A percentile compares a stretch with the other conserved stretches of the same genome.
Evolutionary conservation across 306 rosid species (phyloP).

Genomic region (Corylus avellana): DNA sequence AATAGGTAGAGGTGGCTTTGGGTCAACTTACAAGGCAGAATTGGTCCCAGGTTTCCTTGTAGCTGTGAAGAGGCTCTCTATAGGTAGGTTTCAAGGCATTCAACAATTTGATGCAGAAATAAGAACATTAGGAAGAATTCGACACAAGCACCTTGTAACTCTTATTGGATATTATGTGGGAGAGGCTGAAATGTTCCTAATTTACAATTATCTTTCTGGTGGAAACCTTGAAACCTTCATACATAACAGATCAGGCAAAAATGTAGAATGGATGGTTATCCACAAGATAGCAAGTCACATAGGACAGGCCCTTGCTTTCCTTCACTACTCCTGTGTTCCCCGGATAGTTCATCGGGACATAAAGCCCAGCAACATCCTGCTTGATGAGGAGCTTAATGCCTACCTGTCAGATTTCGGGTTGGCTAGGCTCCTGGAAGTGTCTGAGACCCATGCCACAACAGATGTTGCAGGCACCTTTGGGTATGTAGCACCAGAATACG

Average conservation of each 20-base stretch:
- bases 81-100: constrained; percentile 68
- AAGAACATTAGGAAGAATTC: constrained; percentile 63
- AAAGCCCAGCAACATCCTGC: constrained; percentile 81
- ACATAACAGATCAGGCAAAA: constrained; percentile 47
- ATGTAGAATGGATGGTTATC: constrained; percentile 51
- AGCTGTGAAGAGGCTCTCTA: constrained; percentile 64
- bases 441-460: constrained; percentile 77
- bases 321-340: constrained; percentile 69
- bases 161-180: constrained; percentile 72
- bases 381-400: constrained; percentile 58
- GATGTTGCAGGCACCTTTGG: constrained; percentile 80
- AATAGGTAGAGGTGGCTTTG: constrained; percentile 72
- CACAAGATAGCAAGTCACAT: constrained; percentile 64
- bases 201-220: constrained; percentile 70
- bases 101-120: constrained; percentile 80
- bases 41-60: constrained; percentile 53
- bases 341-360: constrained; percentile 74
- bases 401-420: constrained; percentile 71
- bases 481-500: constrained; percentile 79
- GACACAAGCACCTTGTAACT: constrained; percentile 72
- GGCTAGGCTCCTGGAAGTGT: constrained; percentile 65
- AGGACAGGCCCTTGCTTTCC: constrained; percentile 65
- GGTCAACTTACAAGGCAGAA: constrained; percentile 76
- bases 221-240: constrained; percentile 75
- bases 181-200: constrained; percentile 63